Evolutionary conservation across 352 stramenopile species (phyloP).

Genomic region (Pelagophyceae sp.): DNA sequence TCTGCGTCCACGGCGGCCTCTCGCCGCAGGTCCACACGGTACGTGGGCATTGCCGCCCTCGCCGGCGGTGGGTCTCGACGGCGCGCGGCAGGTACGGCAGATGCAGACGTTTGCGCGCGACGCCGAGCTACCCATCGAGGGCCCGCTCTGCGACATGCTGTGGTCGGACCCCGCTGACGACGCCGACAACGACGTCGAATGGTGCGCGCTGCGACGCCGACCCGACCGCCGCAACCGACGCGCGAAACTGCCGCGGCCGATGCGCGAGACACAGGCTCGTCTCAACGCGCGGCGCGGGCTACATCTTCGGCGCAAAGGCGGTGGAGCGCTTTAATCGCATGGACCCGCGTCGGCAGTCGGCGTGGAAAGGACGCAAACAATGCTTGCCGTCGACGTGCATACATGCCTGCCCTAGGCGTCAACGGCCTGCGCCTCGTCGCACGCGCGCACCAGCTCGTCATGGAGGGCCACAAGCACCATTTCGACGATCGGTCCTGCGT

Average conservation of each 20-base stretch:
- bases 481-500: constrained; percentile 50
- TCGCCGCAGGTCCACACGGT: constrained; percentile 85
- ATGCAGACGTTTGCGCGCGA: constrained; percentile 90
- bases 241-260: too few species aligned
- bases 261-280: constrained; percentile 46
- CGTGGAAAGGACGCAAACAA: too few species aligned
- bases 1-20: constrained; percentile 88
- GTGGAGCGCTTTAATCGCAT: too few species aligned
- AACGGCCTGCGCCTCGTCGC: constrained; percentile 69
- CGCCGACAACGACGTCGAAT: neutral
- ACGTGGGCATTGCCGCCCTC: too few species aligned
- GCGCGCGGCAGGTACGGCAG: too few species aligned
- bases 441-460: constrained; percentile 73
- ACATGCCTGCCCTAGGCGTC: constrained; percentile 44
- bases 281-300: constrained; percentile 39
- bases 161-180: constrained; percentile 91
- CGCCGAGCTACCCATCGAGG: constrained; percentile 85
- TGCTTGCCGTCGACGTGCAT: constrained; percentile 56
- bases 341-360: too few species aligned
- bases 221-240: too few species aligned
- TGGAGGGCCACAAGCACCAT: constrained; percentile 53
- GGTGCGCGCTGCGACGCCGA: neutral
- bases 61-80: too few species aligned
- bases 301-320: constrained; percentile 66
- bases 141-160: constrained; percentile 93